Conservation (phyloP, 495 filamentous ascomycete genomes). For the Penicillium turbatum region DNA sequence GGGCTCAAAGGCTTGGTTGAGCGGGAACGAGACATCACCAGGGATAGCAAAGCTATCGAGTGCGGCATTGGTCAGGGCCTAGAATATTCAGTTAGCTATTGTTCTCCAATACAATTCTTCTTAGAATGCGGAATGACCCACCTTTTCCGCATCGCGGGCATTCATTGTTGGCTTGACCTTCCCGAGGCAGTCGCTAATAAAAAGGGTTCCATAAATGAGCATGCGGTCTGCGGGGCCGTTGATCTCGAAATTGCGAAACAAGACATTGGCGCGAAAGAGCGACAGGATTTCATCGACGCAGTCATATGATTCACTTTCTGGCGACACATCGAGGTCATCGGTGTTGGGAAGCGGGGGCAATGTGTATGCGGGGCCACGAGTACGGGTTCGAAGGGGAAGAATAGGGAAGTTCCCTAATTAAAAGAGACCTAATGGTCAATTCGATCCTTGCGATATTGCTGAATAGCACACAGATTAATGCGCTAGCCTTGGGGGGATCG, state of each 20-base stretch:
- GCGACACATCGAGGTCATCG: slow-evolving; percentile 69
- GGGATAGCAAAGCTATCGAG: slow-evolving; percentile 93
- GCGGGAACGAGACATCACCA: slow-evolving; percentile 87
- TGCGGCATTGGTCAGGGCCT: slow-evolving; percentile 65
- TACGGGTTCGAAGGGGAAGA: slow-evolving; percentile 86
- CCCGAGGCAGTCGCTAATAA: slow-evolving; percentile 78
- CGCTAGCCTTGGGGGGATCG: slow-evolving; percentile 17
- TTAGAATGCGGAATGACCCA: slow-evolving; percentile 16
- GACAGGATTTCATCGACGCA: slow-evolving; percentile 88
- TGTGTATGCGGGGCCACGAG: slow-evolving; percentile 85
- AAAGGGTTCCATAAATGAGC: slow-evolving; percentile 94
- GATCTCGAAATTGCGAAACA: slow-evolving; percentile 99
- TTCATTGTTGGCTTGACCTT: slow-evolving; percentile 75
- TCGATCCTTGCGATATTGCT: background rate
- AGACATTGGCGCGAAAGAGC: slow-evolving; percentile 94
- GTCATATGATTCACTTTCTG: slow-evolving; percentile 86
- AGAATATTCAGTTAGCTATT: background rate
- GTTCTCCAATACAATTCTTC: background rate
- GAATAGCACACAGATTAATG: slow-evolving; percentile 3
- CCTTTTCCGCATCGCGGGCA: slow-evolving; percentile 57
- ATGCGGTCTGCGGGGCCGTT: slow-evolving; percentile 92
- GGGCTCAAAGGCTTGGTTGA: slow-evolving; percentile 82
- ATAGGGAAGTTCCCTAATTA: slow-evolving; percentile 81
- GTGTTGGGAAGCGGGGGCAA: slow-evolving; percentile 67
- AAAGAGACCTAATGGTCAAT: slow-evolving; percentile 12